Base-by-base conservation (phyloP, 2,329 filamentous ascomycete species). In the Phialophora macrospora region DNA sequence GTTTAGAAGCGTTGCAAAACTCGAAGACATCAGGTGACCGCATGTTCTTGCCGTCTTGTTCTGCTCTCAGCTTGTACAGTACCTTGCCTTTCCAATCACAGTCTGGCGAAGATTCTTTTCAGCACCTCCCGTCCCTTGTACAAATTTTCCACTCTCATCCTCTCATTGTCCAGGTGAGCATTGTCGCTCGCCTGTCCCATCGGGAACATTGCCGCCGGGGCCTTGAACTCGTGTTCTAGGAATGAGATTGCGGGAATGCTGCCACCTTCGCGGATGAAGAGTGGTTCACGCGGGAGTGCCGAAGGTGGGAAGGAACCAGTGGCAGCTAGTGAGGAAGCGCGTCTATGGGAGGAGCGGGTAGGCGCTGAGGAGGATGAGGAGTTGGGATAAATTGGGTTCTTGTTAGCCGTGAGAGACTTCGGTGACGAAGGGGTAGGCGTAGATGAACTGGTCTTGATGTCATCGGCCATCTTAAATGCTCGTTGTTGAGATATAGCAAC, bases 191-290 rank as follows among this genome's bases (percentile, higher is more conserved):
- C 93, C 78, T 97, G 93, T 0, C 96, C 96, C 74, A 93, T 97
- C 0, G 95, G 96, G 38, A 99, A 79, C 72, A 73, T 73, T 20
- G 72, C 66, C 11, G 67, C 68, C n/a, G 67, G 63, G 11, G 70
- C 69, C 22, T 66, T 55, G 49, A 71, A 71, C 44, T 73, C 71
- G 46, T 68, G 52, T 63, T 72, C 73, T n/a, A 75, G 60, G 75
- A 98, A 98, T 5, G 95, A 83, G 63, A 98, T 98, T 0, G 92
- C 92, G 0, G 95, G 95, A 71, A 99, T 99, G 0, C 91, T 96
- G 4, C 95, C 95, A 12, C 95, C 95, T 78, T 99, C 95, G 9
- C 95, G 87, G 71, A 99, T 99, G 76, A 96, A 98, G 3, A 99
- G 65, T 11, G 71, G 72, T 49, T 71, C 68, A 22, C 68, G 67